These are phyloP conservation scores for Solanum chacoense DNA, from an alignment of 305 asterid genomes.

Conservation along the genomic window DNA sequence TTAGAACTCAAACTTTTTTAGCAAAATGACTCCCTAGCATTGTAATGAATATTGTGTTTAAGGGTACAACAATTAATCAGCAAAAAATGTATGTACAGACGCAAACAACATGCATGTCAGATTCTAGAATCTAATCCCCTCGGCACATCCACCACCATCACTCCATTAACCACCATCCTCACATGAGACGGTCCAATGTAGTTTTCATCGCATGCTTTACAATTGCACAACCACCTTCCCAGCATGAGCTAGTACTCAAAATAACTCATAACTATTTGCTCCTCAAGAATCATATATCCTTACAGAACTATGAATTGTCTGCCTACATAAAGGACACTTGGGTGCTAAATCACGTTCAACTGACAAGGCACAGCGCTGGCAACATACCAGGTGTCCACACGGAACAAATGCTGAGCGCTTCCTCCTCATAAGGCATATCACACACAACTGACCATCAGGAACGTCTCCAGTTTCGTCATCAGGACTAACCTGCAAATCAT, in stretches of 20 bases:
- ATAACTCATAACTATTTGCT: not conserved
- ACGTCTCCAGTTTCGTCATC: constrained; percentile 63
- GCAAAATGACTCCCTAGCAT: not conserved
- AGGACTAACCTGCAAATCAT: constrained; percentile 16
- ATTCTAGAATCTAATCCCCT: not conserved
- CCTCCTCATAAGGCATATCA: constrained; percentile 66
- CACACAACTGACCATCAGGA: constrained; percentile 78
- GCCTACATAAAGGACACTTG: constrained; percentile 85
- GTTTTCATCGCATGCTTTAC: not conserved
- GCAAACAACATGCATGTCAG: not conserved
- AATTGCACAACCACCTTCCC: not conserved
- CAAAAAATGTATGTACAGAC: not conserved
- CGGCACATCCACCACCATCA: not conserved
- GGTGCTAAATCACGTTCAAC: constrained; percentile 60
- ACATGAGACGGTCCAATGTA: not conserved
- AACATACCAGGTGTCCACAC: constrained; percentile 86
- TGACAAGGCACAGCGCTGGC: constrained; percentile 69
- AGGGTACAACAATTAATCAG: not conserved
- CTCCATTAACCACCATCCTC: not conserved
- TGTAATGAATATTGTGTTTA: not conserved
- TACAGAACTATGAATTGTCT: constrained; percentile 44
- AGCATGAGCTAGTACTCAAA: not conserved
- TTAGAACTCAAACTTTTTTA: not conserved
- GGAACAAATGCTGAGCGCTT: constrained; percentile 80
- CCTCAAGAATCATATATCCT: constrained; percentile 72